Evolutionary conservation across 208 protist species (phyloP), one percentile per base, ranked within the genome.

Genomic region (Balamuthia mandrillaris): DNA sequence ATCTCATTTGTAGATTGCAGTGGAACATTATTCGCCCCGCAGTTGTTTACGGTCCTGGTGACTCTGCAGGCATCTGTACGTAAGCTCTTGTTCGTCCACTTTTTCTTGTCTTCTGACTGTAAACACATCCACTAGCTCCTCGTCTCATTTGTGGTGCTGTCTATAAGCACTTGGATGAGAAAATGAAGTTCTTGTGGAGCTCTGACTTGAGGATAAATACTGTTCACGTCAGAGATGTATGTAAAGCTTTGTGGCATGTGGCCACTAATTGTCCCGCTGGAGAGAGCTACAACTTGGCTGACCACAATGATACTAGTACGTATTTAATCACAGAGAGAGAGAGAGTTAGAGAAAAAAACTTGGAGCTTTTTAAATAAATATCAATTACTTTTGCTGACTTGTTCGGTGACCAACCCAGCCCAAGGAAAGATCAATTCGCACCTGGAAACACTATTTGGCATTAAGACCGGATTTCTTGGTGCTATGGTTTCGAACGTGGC

Each of bases 141-240:
- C 91, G 95, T 35, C 78, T 97, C 33, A 94, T 95, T 42, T 93
- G 90, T 65, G 96, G 91, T 41, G 90, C 95, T 35, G 92, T 96
- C 68, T 97, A 97, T 88, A 94, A 95, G 85, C 52, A 88, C 33
- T 58, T 93, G 10, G 88, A 85, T 33, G 91, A 97, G 52, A 88
- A 88, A 33, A 97, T 97, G 95, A 91, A 97, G 82, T 94, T 96
- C 58, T 85, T 97, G 9, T 97, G 95, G 94, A 47, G 81, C 81
- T 18, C 65, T 33, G 81, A 85, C 81, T 29, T 85, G 24, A 78
- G 89, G 41, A 87, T 96, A n/a, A 95, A 97, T 86, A 98, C 96
- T 9, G 95, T 97, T 24, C 96, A 98, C 77, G 95, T 97, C 12
- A 54, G 86, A 21, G 96, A 98, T 90, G 95, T 96, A 2, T 90